Evolutionary conservation across 2,329 filamentous ascomycete genomes (phyloP).

Genomic region (Cadophora luteo-olivacea): DNA sequence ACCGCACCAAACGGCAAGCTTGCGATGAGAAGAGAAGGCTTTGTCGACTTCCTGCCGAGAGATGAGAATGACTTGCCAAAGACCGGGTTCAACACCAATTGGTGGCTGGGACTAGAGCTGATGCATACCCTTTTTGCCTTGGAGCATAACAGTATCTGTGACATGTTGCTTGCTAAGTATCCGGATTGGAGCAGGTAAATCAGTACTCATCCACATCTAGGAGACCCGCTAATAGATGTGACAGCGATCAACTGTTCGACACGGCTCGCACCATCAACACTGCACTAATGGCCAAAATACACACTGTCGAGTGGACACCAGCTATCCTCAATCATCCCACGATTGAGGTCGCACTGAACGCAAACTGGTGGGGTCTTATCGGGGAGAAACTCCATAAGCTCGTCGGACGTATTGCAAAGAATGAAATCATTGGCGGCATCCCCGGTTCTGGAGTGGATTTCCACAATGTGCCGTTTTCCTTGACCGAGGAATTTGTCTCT

Average conservation of each 20-base stretch:
- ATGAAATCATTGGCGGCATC: conserved; percentile 28
- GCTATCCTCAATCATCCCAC: conserved; percentile 29
- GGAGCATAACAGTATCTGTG: conserved; percentile 31
- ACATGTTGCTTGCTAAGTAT: conserved; percentile 24
- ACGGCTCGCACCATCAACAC: conserved; percentile 23
- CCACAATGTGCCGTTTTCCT: conserved; percentile 24
- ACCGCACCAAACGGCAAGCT: conserved; percentile 23
- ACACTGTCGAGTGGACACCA: conserved; percentile 31
- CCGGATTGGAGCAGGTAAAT: conserved; percentile 26
- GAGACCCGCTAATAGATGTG: neutral
- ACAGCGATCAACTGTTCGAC: conserved; percentile 22
- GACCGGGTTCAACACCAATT: conserved; percentile 32
- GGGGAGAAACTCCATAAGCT: conserved; percentile 29
- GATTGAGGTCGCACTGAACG: conserved; percentile 6
- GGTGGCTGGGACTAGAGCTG: conserved; percentile 31
- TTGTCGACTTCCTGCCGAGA: conserved; percentile 25
- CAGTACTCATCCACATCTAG: neutral
- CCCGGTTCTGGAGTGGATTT: conserved; percentile 28
- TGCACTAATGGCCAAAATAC: conserved; percentile 32
- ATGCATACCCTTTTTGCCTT: conserved; percentile 30
- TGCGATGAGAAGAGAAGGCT: conserved; percentile 25
- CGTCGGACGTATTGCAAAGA: conserved; percentile 30
- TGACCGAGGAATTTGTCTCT: conserved; percentile 32
- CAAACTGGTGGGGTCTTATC: conserved; percentile 29
- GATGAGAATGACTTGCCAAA: conserved; percentile 20